Base-by-base conservation (phyloP, 2,329 filamentous ascomycete species). In the Chaetoscypha palmicola region DNA sequence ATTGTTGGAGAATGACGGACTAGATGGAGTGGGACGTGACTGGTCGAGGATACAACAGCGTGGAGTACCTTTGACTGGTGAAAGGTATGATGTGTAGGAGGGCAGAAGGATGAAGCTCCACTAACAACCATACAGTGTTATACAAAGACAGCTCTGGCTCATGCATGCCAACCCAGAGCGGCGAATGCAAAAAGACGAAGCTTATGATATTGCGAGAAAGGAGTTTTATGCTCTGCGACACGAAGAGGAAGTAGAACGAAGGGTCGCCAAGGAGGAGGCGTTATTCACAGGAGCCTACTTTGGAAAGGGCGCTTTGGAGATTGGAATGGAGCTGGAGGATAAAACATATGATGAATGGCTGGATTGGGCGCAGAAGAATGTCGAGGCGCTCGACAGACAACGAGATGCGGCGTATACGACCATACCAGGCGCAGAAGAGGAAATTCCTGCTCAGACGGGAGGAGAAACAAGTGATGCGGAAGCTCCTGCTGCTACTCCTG, bases 191-290 rank as follows among this genome's bases (percentile, higher is more conserved):
- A 77, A 77, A 61, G 70, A 74, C 31, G 65, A 77, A 54, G 89
- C 92, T 23, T 98, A 98, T 69, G 91, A 97, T 66, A 69, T 72
- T 43, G 89, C 86, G 5, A 85, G 92, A 47, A 83, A 82, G 53
- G 91, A 98, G 64, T 95, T 97, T 67, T 98, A 98, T 69, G 71
- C 75, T 35, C 67, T 91, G 51, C 83, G 92, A 47, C 83, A 94
- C 56, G 72, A 79, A 47, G 81, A 94, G 57, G 89, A 96, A 53
- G 77, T 95, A 37, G 81, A 91, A 67, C 75, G 78, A 55, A 81
- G 90, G 56, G 76, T 98, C 47, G 86, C 91, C 5, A 73, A 79
- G 38, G 92, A 98, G 67, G 92, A 98, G 67, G 91, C 92, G 21
- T 72, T 81, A 51, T 77, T 85, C 57, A 83, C 85, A 4, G 92